Conservation (phyloP, 352 stramenopile species). For the Blastocystis hominis region DNA sequence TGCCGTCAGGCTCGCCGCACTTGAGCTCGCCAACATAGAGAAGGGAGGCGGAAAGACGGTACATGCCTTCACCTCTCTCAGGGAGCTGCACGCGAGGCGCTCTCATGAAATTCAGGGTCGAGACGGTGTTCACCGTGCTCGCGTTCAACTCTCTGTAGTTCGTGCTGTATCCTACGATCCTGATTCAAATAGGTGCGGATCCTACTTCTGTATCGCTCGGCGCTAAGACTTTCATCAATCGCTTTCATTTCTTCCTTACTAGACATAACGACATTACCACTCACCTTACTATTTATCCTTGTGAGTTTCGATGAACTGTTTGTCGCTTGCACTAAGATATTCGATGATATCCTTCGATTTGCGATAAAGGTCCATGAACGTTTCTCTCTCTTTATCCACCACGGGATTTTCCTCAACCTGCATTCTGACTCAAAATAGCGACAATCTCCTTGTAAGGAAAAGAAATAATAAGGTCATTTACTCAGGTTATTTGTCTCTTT, state of each 20-base stretch:
- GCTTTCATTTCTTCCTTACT: neutral
- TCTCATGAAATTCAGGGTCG: neutral
- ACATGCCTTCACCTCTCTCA: neutral
- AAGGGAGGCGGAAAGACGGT: neutral
- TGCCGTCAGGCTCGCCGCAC: neutral
- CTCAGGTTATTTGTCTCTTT: no score
- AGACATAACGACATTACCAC: neutral
- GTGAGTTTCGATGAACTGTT: neutral
- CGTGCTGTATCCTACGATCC: no score
- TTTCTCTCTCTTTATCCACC: neutral
- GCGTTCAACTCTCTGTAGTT: neutral
- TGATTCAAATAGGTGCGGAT: neutral
- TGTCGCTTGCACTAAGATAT: neutral
- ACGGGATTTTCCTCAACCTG: no score
- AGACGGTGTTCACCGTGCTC: neutral
- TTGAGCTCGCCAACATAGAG: neutral
- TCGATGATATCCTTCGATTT: neutral
- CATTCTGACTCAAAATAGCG: no score
- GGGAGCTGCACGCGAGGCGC: neutral
- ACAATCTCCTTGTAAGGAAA: no score
- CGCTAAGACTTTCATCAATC: neutral
- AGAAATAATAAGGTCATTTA: no score
- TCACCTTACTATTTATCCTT: neutral
- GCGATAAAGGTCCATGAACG: slow-evolving; percentile 15
- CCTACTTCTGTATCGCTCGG: neutral